Percentiles rank a stretch among this genome's conserved stretches.
phyloP scores from a whole-genome alignment of 352 stramenopile species.

The Globisporangium iwayamae region DNA sequence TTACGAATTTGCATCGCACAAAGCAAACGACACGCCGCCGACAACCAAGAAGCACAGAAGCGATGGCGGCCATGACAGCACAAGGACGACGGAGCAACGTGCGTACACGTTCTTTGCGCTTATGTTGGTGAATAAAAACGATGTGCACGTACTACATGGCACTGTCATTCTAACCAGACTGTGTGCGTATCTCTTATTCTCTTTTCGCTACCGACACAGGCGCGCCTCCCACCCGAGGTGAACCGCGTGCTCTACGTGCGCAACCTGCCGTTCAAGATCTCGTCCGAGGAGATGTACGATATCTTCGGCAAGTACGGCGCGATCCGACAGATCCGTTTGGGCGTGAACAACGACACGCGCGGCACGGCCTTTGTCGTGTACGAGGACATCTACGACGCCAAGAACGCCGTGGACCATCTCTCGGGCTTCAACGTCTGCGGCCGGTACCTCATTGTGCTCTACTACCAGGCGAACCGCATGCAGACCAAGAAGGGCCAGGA shows the following conservation, averaged over 20 bases:
- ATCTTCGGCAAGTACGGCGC: slow-evolving; percentile 99
- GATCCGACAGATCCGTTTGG: slow-evolving; percentile 95
- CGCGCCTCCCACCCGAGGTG: slow-evolving; percentile 95
- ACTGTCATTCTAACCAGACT: background rate
- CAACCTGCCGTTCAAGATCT: slow-evolving; percentile 99
- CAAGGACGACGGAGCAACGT: slow-evolving; percentile 8
- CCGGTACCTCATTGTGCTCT: slow-evolving; percentile 98
- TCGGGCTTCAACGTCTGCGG: slow-evolving; percentile 99
- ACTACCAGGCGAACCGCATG: slow-evolving; percentile 95
- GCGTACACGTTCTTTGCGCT: background rate
- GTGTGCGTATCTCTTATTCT: background rate
- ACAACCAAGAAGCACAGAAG: background rate
- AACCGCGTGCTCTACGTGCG: slow-evolving; percentile 97
- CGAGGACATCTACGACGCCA: slow-evolving; percentile 99
- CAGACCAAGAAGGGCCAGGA: slow-evolving; percentile 53
- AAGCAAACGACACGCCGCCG: background rate
- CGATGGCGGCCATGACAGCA: background rate
- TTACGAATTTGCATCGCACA: background rate
- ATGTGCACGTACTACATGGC: no score
- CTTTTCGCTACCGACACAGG: slow-evolving; percentile 25
- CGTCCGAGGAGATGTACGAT: slow-evolving; percentile 98
- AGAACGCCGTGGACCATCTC: slow-evolving; percentile 98
- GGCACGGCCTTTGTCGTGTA: slow-evolving; percentile 99
- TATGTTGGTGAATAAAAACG: no score
- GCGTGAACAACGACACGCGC: slow-evolving; percentile 94